Evolutionary conservation across 129 eudicot genomes (phyloP).

Genomic region (Apium graveolens): DNA sequence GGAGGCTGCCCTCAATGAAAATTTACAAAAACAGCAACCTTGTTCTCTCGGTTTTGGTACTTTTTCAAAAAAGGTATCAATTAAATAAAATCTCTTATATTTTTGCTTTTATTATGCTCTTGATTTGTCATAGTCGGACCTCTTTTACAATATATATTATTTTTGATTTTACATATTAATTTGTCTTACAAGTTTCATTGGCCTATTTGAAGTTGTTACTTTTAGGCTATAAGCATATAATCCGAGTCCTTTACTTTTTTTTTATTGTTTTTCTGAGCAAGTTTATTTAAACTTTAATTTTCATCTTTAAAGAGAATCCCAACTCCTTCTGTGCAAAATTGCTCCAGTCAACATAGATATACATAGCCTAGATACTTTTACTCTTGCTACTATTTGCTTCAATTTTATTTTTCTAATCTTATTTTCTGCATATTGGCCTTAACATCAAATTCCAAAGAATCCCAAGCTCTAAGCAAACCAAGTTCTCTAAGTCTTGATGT

Average conservation of each 20-base stretch:
- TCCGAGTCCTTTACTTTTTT: background rate
- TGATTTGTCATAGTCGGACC: background rate
- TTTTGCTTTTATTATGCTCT: background rate
- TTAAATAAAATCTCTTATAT: background rate
- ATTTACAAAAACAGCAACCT: constrained; percentile 24
- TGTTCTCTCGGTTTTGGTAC: constrained; percentile 29
- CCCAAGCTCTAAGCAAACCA: background rate
- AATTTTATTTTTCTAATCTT: background rate
- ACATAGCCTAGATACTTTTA: background rate
- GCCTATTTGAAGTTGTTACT: background rate
- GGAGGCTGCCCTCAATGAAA: constrained; percentile 27
- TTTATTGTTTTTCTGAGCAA: background rate
- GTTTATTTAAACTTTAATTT: background rate
- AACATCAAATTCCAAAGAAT: too few relatives aligned
- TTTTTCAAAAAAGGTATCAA: constrained; percentile 67
- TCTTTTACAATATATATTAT: background rate
- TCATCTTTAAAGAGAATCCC: background rate
- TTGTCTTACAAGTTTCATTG: background rate
- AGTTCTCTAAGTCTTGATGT: too few relatives aligned
- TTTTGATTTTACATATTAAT: background rate
- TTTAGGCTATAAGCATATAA: background rate
- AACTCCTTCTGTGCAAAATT: background rate
- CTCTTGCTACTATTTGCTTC: background rate
- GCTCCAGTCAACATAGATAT: background rate
- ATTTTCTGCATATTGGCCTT: background rate